Evolutionary conservation across 176 grass and related monocot species (phyloP), one percentile per base, ranked within the genome.

Genomic region (Luzula sylvatica): DNA sequence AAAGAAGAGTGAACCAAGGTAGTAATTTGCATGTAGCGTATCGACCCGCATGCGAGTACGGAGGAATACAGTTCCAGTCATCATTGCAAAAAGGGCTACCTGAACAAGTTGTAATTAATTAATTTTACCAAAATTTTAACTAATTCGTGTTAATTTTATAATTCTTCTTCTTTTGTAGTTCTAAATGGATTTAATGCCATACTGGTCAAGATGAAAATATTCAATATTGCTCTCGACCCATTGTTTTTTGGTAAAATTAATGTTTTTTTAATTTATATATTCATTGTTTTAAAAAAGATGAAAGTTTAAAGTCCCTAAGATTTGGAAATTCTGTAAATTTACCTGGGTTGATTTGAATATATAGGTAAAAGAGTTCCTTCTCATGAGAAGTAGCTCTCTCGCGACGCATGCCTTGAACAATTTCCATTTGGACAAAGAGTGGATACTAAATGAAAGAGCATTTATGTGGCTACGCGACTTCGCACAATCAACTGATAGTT

Each of bases 1-100:
- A 58, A 65, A 95, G 62, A 81, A 95, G 15, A 87, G 46, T 23
- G 88, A 74, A 42, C 88, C 79, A 79, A 95, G 73, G 32, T 74
- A 83, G 55, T 87, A 80, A 56, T 87, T 83, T 3, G 82, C 56
- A 60, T 74, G 68, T 42, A 77, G 20, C 41, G 46, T 75, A 20
- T 87, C 75, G 23, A 83, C 45, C 21, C 16, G 28, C 83, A 83
- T 80, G 20, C 50, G 68, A 20, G 88, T 77, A 20, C 42, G 75
- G 2, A 94, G 11, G 76, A 83, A 78, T 52, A 94, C 50, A 26
- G 88, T 94, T 1, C n/a, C n/a, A 45, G 79, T 77, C 55, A 94
- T 80, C 42, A 56, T 2, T 0, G 75, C 75, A 52, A 76, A 26
- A 23, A 87, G 44, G 7, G 45, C 65, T 51, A 94, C 48, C 88